phyloP scores from a whole-genome alignment of 2,329 filamentous ascomycete genomes.

The Phialocephala subalpina region DNA sequence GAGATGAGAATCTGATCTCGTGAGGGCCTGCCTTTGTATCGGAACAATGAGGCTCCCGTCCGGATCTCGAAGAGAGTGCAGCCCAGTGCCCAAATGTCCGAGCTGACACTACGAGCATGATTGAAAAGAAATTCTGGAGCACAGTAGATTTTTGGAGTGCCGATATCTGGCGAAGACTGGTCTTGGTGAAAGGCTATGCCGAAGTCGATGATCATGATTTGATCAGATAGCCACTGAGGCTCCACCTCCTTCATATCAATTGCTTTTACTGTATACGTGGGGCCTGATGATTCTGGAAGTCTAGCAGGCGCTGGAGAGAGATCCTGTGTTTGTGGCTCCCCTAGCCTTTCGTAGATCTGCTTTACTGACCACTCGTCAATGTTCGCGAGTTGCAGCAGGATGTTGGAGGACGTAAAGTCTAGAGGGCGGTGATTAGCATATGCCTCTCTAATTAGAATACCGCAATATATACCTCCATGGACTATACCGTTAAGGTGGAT shows the following conservation, averaged over 20 bases:
- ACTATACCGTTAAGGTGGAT: constrained; percentile 29
- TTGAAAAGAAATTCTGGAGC: constrained; percentile 33
- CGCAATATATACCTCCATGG: constrained; percentile 35
- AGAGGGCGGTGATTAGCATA: constrained; percentile 10
- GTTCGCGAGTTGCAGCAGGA: constrained; percentile 32
- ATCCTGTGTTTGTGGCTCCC: constrained; percentile 27
- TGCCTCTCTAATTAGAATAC: not conserved
- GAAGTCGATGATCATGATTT: constrained; percentile 35
- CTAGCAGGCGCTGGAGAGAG: too few relatives aligned
- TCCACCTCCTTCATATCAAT: constrained; percentile 31
- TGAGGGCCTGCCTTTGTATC: constrained; percentile 23
- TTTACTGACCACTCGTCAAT: constrained; percentile 30
- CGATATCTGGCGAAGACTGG: constrained; percentile 20
- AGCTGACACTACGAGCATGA: constrained; percentile 19
- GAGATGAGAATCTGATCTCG: constrained; percentile 29
- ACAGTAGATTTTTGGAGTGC: constrained; percentile 31
- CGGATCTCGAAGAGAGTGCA: constrained; percentile 34
- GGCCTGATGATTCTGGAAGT: constrained; percentile 13
- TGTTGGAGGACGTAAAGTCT: constrained; percentile 33
- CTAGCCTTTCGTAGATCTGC: constrained; percentile 28
- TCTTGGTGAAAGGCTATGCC: constrained; percentile 28
- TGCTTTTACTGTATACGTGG: constrained; percentile 26
- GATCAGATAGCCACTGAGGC: constrained; percentile 29
- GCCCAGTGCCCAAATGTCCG: constrained; percentile 34
- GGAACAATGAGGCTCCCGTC: constrained; percentile 26